Conservation (phyloP, 768 basidiomycete species). For the Favolaschia claudopus region DNA sequence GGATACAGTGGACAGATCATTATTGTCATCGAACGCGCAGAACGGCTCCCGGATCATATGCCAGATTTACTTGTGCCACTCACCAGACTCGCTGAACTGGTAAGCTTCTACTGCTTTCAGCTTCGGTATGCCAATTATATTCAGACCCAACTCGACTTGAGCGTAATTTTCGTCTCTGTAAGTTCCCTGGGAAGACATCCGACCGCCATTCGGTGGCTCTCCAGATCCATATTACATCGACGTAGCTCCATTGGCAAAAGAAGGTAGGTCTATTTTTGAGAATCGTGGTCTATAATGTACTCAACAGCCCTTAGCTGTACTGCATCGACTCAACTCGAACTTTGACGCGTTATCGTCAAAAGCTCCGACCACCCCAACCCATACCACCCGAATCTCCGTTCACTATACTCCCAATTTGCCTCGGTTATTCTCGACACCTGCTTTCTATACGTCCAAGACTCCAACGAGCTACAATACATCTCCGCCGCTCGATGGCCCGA, state of each 20-base stretch:
- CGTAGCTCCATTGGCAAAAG: slow-evolving; percentile 59
- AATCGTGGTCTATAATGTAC: slow-evolving; percentile 2
- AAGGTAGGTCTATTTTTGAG: slow-evolving; percentile 49
- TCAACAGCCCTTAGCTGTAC: slow-evolving; percentile 35
- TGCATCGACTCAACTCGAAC: slow-evolving; percentile 40
- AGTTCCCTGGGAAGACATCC: slow-evolving; percentile 74
- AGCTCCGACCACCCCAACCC: slow-evolving; percentile 35
- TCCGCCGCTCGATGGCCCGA: slow-evolving; percentile 81
- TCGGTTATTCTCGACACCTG: slow-evolving; percentile 67
- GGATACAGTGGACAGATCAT: slow-evolving; percentile 54
- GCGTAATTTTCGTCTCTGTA: slow-evolving; percentile 70
- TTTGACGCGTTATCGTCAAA: too few relatives aligned
- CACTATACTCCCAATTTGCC: slow-evolving; percentile 71
- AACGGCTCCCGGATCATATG: slow-evolving; percentile 66
- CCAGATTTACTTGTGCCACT: slow-evolving; percentile 76
- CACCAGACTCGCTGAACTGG: slow-evolving; percentile 75
- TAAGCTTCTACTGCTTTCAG: slow-evolving; percentile 39
- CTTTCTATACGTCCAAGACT: slow-evolving; percentile 69
- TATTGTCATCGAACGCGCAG: slow-evolving; percentile 71
- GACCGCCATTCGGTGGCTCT: slow-evolving; percentile 72
- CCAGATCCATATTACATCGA: slow-evolving; percentile 78
- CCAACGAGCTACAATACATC: slow-evolving; percentile 76
- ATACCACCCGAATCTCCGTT: slow-evolving; percentile 63
- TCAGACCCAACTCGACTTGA: slow-evolving; percentile 66
- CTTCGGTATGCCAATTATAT: slow-evolving; percentile 3